Evolutionary conservation across 306 rosid genomes (phyloP).

Genomic region (Ormosia semicastrata): DNA sequence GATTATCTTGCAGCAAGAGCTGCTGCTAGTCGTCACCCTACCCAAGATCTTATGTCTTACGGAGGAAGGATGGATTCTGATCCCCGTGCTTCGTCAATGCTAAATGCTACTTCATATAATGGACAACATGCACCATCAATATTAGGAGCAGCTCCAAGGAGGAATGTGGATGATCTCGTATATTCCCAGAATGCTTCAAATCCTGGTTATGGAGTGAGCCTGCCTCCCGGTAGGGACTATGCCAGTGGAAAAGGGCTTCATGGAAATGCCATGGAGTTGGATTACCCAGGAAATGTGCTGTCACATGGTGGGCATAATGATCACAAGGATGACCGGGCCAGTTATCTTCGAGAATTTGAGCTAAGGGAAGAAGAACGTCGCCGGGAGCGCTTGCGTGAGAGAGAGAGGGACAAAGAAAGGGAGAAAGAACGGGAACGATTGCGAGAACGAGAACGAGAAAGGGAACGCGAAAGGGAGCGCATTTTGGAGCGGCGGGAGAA

Average conservation of each 20-base stretch:
- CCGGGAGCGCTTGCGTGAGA: slow-evolving; percentile 81
- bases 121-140: slow-evolving; percentile 87
- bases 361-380: slow-evolving; percentile 95
- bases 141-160: slow-evolving; percentile 93
- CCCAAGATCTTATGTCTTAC: slow-evolving; percentile 82
- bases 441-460: slow-evolving; percentile 70
- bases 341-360: slow-evolving; percentile 90
- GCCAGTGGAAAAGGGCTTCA: slow-evolving; percentile 88
- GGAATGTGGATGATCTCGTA: slow-evolving; percentile 79
- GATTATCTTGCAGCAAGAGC: slow-evolving; percentile 95
- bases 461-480: slow-evolving; percentile 73
- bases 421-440: slow-evolving; percentile 78
- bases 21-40: slow-evolving; percentile 80
- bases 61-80: slow-evolving; percentile 95
- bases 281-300: slow-evolving; percentile 56
- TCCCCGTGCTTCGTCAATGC: slow-evolving; percentile 76
- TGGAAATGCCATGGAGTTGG: slow-evolving; percentile 71
- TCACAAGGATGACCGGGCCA: slow-evolving; percentile 87
- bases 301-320: slow-evolving; percentile 69
- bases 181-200: slow-evolving; percentile 81
- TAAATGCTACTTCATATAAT: slow-evolving; percentile 73
- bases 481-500: slow-evolving; percentile 81
- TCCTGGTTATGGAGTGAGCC: slow-evolving; percentile 98
- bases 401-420: slow-evolving; percentile 89
- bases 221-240: slow-evolving; percentile 98